Evolutionary conservation across 2,329 filamentous ascomycete species (phyloP), one percentile per base, ranked within the genome.

Genomic region (Thelonectria discophora): DNA sequence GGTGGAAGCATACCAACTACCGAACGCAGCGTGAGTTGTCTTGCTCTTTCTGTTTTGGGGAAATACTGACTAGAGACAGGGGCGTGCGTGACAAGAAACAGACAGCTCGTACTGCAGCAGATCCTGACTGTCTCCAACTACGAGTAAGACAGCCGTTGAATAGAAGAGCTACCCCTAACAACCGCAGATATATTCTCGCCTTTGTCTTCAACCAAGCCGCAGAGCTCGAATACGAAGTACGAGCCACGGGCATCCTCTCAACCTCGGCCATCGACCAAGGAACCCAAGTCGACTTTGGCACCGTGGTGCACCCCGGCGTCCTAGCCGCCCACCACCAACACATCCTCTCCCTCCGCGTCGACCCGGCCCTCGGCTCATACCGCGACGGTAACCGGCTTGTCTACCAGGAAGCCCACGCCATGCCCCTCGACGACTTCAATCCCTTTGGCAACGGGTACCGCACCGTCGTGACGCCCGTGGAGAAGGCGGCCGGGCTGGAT

Each of bases 301-400:
- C 60, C 10, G 45, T 62, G 1, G 60, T 62, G 10, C 60, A 62
- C 34, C 55, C 55, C 1, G 60, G 60, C 5, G 60, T 62, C 2
- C 55, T 62, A 9, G 60, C 60, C 12, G 50, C 46, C 11, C 46
- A 90, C 75, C 90, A 93, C 71, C 90, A 94, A 72, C 91, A 93
- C 75, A 90, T 93, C 74, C 92, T 94, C 78, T 88, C 84, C 3
- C 80, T 89, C 5, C 84, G 87, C 9, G 79, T 89, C 12, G 87
- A 89, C 69, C 86, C 87, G 4, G 49, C 50, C 2, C 12, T 62
- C 11, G 59, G 58, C 13, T 55, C 50, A 4, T 61, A 62, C 49
- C n/a, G 30, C 8, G 46, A 58, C 12, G 54, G 54, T 30, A 62
- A 62, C 49, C n/a, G 84, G 84, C 65, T 78, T 88, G 50, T 87